These are phyloP conservation scores for Aspergillus terreus DNA, from an alignment of 2,329 filamentous ascomycete genomes.

Conservation along the genomic window DNA sequence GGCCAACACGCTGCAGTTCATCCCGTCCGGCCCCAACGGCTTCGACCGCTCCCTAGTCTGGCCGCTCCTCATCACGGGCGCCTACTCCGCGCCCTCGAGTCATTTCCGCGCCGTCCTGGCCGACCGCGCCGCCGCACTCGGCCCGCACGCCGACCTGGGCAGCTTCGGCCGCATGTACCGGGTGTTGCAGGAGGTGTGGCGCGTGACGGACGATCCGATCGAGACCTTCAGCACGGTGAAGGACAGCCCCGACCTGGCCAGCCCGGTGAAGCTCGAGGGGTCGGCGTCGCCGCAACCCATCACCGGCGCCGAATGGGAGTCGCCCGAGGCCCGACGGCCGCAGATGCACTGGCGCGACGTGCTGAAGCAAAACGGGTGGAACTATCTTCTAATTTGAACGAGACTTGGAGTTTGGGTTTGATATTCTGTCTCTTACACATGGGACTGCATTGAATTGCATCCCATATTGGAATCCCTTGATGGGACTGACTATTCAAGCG, in stretches of 20 bases:
- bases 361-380: conserved; percentile 88
- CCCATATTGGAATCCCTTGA: conserved; percentile 17
- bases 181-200: conserved; percentile 80
- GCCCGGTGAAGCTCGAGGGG: conserved; percentile 18
- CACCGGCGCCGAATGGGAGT: conserved; percentile 4
- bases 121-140: conserved; percentile 69
- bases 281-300: conserved; percentile 14
- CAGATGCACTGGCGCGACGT: conserved; percentile 92
- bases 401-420: neutral
- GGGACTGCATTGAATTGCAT: conserved; percentile 10
- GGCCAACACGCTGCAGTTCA: conserved; percentile 70
- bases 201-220: conserved; percentile 60
- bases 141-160: conserved; percentile 73
- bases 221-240: conserved; percentile 9
- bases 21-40: conserved; percentile 75
- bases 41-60: conserved; percentile 90
- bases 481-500: conserved; percentile 16
- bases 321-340: conserved; percentile 39
- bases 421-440: neutral
- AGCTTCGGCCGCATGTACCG: conserved; percentile 80
- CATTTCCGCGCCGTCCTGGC: conserved; percentile 74
- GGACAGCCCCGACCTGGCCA: conserved; percentile 4
- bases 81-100: conserved; percentile 68
- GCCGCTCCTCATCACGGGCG: conserved; percentile 86
- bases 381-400: conserved; percentile 78